Base-by-base conservation (phyloP, 768 basidiomycete genomes). In the Chalciporus pseudorubinellus region DNA sequence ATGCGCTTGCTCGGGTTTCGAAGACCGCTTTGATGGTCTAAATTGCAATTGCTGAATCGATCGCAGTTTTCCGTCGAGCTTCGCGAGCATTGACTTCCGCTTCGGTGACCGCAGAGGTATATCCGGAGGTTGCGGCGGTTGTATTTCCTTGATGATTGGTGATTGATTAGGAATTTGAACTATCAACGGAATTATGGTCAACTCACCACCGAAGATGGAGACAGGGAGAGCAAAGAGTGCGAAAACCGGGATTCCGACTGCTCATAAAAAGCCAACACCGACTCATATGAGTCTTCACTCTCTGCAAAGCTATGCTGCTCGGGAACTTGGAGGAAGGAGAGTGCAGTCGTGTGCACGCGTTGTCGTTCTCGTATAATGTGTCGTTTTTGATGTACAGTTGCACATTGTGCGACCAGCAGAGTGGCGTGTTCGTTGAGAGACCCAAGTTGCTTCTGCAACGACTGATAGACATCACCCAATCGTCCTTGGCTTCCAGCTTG, bases 241-340 rank as follows among this genome's bases (percentile, higher is more conserved):
- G 62, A 63, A 28, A 63, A 63, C 7, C 62, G 59, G 24, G 62
- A 63, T 7, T 52, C 53, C 29, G 62, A 62, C 20, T 61, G 56
- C 21, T 59, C 58, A 16, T 36, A 36, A 6, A 16, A 16, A n/a
- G 16, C n/a, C 16, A 6, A 36, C 13, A 42, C 52, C 1, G 55
- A 64, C 4, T 40, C 50, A 12, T 24, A 3, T 2, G 55, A 47
- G 6, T 7, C 3, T 1, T 36, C 48, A 4, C 24, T 43, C 14
- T 31, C 49, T 26, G 13, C 21, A 19, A 42, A 44, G 39, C 21
- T 24, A 20, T 10, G 39, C 9, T 34, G 36, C 12, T 3, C 8
- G 14, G 57, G 44, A n/a, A 53, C 38, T 19, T 59, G 19, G 48
- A 59, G 47, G 18, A 44, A 12, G 16, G 61, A 21, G 6, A 51